Evolutionary conservation across 345 rosid species (phyloP).

Genomic region (Camelina laxa): DNA sequence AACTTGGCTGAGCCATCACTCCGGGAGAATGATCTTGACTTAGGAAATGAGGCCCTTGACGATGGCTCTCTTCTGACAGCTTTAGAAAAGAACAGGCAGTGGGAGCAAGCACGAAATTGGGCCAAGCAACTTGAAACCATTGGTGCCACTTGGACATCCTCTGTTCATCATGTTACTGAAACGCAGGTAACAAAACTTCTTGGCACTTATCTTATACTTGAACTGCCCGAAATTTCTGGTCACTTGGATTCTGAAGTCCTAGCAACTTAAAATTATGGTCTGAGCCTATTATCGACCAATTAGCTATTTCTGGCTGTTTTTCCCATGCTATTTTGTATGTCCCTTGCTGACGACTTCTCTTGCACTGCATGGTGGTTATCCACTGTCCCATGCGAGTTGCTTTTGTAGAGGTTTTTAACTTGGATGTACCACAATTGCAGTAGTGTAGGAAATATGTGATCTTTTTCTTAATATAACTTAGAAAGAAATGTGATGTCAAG

Average conservation of each 20-base stretch:
- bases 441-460: constrained; percentile 27
- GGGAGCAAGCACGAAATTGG: constrained; percentile 99
- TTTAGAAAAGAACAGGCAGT: constrained; percentile 77
- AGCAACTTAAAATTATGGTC: constrained; percentile 36
- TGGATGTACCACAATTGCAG: constrained; percentile 23
- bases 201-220: constrained; percentile 27
- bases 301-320: constrained; percentile 28
- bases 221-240: constrained; percentile 28
- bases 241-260: constrained; percentile 18
- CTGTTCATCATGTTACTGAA: constrained; percentile 90
- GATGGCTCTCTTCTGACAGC: constrained; percentile 89
- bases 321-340: constrained; percentile 5
- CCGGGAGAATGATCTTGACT: constrained; percentile 69
- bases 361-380: constrained; percentile 27
- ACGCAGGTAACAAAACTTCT: constrained; percentile 70
- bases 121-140: constrained; percentile 92
- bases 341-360: constrained; percentile 10
- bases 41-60: constrained; percentile 84
- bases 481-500: constrained; percentile 10
- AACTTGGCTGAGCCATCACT: constrained; percentile 91
- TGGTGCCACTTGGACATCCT: constrained; percentile 85
- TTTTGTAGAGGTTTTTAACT: constrained; percentile 29
- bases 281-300: constrained; percentile 19
- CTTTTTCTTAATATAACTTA: constrained; percentile 15
- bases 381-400: constrained; percentile 8